A percentile compares a stretch with the other conserved stretches of the same genome.
These are phyloP conservation scores for Eudorina sp. DNA, from an alignment of 139 green algal genomes.

Conservation along the genomic window DNA sequence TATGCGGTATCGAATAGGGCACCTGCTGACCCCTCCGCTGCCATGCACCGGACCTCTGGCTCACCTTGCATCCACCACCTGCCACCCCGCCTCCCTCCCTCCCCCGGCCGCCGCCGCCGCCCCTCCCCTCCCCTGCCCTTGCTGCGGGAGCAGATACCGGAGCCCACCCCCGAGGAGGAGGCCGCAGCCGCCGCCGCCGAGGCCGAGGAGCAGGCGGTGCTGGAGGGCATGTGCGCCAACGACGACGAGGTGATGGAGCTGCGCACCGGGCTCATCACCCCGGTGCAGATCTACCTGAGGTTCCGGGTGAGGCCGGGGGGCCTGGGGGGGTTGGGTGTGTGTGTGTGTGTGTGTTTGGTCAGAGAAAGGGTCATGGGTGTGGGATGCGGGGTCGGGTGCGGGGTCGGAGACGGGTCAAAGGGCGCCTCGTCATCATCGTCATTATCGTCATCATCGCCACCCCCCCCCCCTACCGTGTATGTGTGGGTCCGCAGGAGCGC, in stretches of 20 bases:
- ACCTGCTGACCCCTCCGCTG: too few relatives aligned
- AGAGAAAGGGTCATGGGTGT: too few relatives aligned
- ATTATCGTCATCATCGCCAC: too few relatives aligned
- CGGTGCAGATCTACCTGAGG: constrained; percentile 38
- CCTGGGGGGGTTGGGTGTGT: neutral
- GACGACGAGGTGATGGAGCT: constrained; percentile 50
- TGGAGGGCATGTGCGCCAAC: constrained; percentile 37
- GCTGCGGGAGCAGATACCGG: neutral
- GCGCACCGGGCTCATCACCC: constrained; percentile 23
- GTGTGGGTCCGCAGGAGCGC: neutral
- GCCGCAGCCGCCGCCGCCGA: neutral
- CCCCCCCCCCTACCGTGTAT: neutral
- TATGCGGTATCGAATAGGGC: too few relatives aligned
- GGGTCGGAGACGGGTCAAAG: neutral
- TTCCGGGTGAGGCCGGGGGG: constrained; percentile 26
- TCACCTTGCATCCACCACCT: too few relatives aligned
- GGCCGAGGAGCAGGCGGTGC: neutral
- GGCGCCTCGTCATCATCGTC: too few relatives aligned
- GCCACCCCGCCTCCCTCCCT: neutral
- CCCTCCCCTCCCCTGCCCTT: too few relatives aligned
- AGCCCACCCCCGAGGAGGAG: constrained; percentile 17
- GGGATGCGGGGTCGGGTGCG: neutral
- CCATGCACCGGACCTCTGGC: too few relatives aligned
- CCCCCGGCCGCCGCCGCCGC: too few relatives aligned
- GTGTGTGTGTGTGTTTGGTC: too few relatives aligned